A percentile compares a stretch with the other conserved stretches of the same genome.
Conservation (phyloP, 2,329 filamentous ascomycete species). For the Geosmithia flava region DNA sequence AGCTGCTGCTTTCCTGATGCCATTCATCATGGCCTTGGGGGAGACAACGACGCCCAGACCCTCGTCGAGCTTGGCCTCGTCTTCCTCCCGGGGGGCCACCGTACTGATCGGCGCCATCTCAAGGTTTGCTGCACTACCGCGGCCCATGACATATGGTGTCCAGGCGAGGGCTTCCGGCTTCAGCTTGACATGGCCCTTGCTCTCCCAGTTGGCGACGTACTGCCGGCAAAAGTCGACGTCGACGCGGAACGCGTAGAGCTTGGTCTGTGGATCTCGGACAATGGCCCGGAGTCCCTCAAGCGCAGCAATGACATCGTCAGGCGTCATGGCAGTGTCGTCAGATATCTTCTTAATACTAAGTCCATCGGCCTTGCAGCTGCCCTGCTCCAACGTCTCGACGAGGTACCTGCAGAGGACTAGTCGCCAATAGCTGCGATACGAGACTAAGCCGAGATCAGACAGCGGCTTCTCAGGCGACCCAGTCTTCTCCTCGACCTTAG, state of each 20-base stretch:
- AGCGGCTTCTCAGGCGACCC: conserved; percentile 95
- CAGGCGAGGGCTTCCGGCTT: conserved; percentile 73
- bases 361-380: conserved; percentile 26
- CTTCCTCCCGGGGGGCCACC: conserved; percentile 76
- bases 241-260: conserved; percentile 77
- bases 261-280: conserved; percentile 79
- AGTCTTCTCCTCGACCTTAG: conserved; percentile 82
- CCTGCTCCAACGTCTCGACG: conserved; percentile 30
- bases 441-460: conserved; percentile 95
- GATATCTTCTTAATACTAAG: conserved; percentile 60
- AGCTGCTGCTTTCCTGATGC: conserved; percentile 2
- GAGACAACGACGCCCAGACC: conserved; percentile 3
- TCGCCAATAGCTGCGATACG: conserved; percentile 96
- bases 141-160: conserved; percentile 96
- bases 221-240: conserved; percentile 77
- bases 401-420: conserved; percentile 79
- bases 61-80: conserved; percentile 32
- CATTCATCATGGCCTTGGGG: conserved; percentile 10
- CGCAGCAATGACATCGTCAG: conserved; percentile 90
- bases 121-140: conserved; percentile 69
- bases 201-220: conserved; percentile 81
- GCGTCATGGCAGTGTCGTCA: conserved; percentile 84
- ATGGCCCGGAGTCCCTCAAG: conserved; percentile 83
- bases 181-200: conserved; percentile 76
- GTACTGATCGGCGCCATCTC: conserved; percentile 73